These are phyloP conservation scores for Mycena galericulata DNA, from an alignment of 768 basidiomycete species.

Conservation along the genomic window DNA sequence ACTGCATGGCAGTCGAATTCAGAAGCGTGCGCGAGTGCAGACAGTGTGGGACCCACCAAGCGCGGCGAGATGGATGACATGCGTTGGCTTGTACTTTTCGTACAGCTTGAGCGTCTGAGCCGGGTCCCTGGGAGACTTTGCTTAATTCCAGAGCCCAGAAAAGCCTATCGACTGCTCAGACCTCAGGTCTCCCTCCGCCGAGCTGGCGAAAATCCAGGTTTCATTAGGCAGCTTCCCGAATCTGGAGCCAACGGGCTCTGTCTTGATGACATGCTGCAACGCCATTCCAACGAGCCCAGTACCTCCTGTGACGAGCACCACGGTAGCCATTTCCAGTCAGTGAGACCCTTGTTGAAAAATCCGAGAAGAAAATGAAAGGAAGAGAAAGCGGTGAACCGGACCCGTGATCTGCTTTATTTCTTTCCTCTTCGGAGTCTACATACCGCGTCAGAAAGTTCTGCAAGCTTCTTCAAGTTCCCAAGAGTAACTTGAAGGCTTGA, in stretches of 20 bases:
- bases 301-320: constrained; percentile 75
- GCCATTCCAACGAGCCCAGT: constrained; percentile 76
- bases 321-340: constrained; percentile 37
- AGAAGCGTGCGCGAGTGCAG: neutral
- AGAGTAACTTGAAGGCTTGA: neutral
- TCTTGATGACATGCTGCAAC: constrained; percentile 70
- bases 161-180: constrained; percentile 38
- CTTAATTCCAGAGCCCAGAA: neutral
- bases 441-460: too few relatives aligned
- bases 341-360: too few relatives aligned
- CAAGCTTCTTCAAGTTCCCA: neutral
- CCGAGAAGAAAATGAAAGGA: neutral
- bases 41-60: constrained; percentile 14
- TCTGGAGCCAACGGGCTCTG: constrained; percentile 68
- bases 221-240: constrained; percentile 73
- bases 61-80: constrained; percentile 90
- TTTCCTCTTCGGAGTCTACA: too few relatives aligned
- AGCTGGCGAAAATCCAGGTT: constrained; percentile 75
- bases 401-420: too few relatives aligned
- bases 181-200: constrained; percentile 77
- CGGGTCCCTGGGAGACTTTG: constrained; percentile 19
- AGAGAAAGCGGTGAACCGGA: too few relatives aligned
- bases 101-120: constrained; percentile 78
- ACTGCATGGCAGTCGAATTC: constrained; percentile 58
- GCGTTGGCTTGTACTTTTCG: constrained; percentile 92